These are phyloP conservation scores for Boletus reticuloceps DNA, from an alignment of 768 basidiomycete species.

Conservation along the genomic window DNA sequence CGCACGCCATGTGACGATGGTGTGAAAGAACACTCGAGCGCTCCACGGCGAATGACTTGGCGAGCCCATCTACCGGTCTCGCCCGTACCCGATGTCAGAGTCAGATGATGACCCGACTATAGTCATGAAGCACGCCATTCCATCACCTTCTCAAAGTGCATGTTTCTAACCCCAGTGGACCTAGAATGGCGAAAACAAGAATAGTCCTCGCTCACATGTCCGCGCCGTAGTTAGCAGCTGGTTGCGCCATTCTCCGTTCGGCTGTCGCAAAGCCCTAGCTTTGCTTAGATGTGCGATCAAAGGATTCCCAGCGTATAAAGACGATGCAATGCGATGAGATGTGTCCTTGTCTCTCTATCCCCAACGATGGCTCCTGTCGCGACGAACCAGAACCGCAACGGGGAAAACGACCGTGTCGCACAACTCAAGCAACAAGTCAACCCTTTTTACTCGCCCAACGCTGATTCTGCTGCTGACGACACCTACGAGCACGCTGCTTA, in stretches of 20 bases:
- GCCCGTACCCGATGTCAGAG: no score
- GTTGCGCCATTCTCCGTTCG: slow-evolving; percentile 19
- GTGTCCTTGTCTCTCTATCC: background rate
- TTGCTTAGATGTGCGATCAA: background rate
- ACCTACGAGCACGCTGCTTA: slow-evolving; percentile 55
- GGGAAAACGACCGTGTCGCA: slow-evolving; percentile 11
- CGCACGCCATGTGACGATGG: no score
- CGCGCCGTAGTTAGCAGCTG: background rate
- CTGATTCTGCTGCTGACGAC: slow-evolving; percentile 48
- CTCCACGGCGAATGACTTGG: no score
- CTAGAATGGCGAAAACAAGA: slow-evolving; percentile 12
- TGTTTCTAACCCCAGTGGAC: background rate
- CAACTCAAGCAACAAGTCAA: slow-evolving; percentile 26
- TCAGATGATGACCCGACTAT: background rate
- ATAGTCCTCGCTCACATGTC: slow-evolving; percentile 15
- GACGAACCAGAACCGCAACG: slow-evolving; percentile 35
- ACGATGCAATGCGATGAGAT: background rate
- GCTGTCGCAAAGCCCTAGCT: slow-evolving; percentile 6
- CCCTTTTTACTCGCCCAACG: slow-evolving; percentile 66
- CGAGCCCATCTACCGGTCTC: background rate
- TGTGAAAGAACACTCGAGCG: no score
- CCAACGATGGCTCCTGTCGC: slow-evolving; percentile 51
- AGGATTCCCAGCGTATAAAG: slow-evolving; percentile 14
- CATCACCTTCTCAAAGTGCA: background rate
- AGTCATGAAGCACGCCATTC: background rate